Evolutionary conservation across 148 eudicot genomes (phyloP).

Genomic region (Bassia scoparia): DNA sequence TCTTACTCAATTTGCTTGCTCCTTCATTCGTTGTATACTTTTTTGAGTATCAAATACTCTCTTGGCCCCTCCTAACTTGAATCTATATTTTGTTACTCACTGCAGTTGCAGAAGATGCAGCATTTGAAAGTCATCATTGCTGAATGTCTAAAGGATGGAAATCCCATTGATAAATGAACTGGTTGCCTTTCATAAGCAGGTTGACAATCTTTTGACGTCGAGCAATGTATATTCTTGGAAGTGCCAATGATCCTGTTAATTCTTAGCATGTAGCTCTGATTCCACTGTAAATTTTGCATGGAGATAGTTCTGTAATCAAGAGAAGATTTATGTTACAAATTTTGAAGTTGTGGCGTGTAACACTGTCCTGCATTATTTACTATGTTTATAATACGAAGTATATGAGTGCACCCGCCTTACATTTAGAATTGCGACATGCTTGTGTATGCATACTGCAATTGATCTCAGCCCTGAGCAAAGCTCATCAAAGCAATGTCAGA

Average conservation of each 20-base stretch:
- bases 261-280: background rate
- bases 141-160: constrained; percentile 55
- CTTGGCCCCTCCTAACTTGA: constrained; percentile 1
- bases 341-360: background rate
- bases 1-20: background rate
- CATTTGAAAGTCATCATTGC: constrained; percentile 51
- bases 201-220: background rate
- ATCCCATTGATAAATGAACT: constrained; percentile 31
- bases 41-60: background rate
- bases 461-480: too few species aligned
- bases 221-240: background rate
- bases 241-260: background rate
- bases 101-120: constrained; percentile 66
- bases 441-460: too few species aligned
- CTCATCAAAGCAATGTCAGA: too few species aligned
- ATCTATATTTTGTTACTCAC: background rate
- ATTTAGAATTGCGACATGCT: too few species aligned
- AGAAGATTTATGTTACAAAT: background rate
- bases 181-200: background rate
- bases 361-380: background rate
- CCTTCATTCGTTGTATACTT: background rate
- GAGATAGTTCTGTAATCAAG: background rate
- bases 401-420: background rate
- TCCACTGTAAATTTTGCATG: background rate
- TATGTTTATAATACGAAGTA: background rate